Evolutionary conservation across 345 rosid species (phyloP), one percentile per base, ranked within the genome.

Genomic region (Brassica nigra): DNA sequence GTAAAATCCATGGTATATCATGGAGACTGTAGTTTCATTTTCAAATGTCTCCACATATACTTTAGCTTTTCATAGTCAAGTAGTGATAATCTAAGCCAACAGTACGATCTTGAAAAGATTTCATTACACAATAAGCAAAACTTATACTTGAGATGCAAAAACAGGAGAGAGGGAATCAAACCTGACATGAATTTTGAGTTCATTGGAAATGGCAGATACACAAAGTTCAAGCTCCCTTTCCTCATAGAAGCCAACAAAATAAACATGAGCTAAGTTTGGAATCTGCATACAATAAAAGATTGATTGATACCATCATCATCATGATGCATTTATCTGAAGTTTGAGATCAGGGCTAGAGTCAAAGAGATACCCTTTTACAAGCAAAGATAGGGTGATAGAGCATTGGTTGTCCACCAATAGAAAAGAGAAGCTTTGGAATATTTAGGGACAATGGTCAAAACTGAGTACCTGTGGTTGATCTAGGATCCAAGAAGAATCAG

Each of bases 401-500:
- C 18, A 18, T 18, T 18, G 18, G 18, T 18, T 18, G 18, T 18
- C 18, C 18, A 18, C 18, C 18, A 18, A 92, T 83, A 62, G 97
- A 96, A 83, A 92, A 92, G 44, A 92, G 87, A 69, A 96, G 96
- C 87, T 94, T 94, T 23, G 96, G 89, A 65, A 92, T 81, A 84
- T 94, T 90, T 87, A 94, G 73, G 0, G 98, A 94, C 85, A 94
- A 75, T 54, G 98, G 97, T 66, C 97, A 85, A 80, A 94, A 94
- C 34, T 96, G 83, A 85, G 98, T 94, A 31, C 96, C 96, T 94
- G 79, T 59, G 23, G 33, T 30, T 2, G 39, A 78, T 66, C 76
- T 44, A 65, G 39, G 12, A 27, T 16, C 12, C 44, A 1, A 69
- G 36, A 52, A 66, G 73, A 76, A 39, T 72, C 72, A 71, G 18